phyloP scores from a whole-genome alignment of 2,329 filamentous ascomycete species.

The Trichophyton rubrum region DNA sequence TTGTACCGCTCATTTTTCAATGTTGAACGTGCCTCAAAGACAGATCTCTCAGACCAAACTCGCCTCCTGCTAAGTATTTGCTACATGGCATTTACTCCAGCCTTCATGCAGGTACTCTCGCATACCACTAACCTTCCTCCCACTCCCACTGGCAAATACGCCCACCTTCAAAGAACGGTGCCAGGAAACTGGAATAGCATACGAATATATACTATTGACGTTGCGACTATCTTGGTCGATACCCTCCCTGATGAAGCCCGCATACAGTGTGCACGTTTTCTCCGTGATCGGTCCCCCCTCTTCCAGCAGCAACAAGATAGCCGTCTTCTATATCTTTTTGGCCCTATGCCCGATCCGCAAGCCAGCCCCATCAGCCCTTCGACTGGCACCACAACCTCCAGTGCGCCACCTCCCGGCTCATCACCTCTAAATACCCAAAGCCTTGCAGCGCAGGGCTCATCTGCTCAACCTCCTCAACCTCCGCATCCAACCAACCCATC shows the following conservation, averaged over 20 bases:
- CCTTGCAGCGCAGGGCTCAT: constrained; percentile 2
- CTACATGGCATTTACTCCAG: constrained; percentile 29
- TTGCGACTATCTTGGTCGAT: constrained; percentile 34
- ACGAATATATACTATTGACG: constrained; percentile 33
- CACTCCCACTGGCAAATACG: constrained; percentile 15
- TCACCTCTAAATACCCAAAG: constrained; percentile 11
- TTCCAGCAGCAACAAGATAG: constrained; percentile 30
- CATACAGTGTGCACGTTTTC: constrained; percentile 30
- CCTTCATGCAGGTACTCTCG: constrained; percentile 23
- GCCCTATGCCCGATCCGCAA: constrained; percentile 23
- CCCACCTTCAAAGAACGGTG: constrained; percentile 11
- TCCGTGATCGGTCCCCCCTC: constrained; percentile 32
- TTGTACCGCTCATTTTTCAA: constrained; percentile 30
- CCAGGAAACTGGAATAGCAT: constrained; percentile 24
- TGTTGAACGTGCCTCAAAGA: constrained; percentile 15
- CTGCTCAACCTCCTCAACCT: neutral
- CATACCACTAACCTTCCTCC: constrained; percentile 21
- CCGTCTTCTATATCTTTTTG: constrained; percentile 32
- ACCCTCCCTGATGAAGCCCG: constrained; percentile 34
- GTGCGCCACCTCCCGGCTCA: constrained; percentile 21
- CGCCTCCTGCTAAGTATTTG: constrained; percentile 29
- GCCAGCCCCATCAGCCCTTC: neutral
- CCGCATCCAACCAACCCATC: neutral
- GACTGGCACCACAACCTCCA: constrained; percentile 17
- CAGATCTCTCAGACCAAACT: constrained; percentile 24